Evolutionary conservation across 2,329 filamentous ascomycete species (phyloP), one percentile per base, ranked within the genome.

Genomic region (Chalara sp.): DNA sequence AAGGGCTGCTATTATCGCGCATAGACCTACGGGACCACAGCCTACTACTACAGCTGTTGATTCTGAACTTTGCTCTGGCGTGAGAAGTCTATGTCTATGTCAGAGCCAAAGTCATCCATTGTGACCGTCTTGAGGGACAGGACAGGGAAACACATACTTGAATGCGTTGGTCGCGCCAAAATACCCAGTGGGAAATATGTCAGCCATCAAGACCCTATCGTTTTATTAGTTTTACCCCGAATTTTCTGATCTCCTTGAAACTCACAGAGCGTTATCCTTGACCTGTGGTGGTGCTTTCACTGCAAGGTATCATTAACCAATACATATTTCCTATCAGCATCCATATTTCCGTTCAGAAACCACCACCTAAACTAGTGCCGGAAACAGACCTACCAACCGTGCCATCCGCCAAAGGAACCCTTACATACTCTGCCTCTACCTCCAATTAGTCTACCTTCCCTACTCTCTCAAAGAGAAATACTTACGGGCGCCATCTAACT

Each of bases 131-230:
- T 21, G 21, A 21, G 21, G 21, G 21, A 21, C 21, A 21, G 21
- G 21, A 21, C 21, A 2, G 2, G 2, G 21, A 21, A 21, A 21
- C 21, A n/a, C n/a, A n/a, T 37, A 37, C 35, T 37, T 8, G 10
- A 95, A 85, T 6, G 83, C 91, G 62, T 89, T 93, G 51, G 78
- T 76, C 5, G 87, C 87, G 6, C 88, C 90, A 60, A 91, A 95
- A 70, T 82, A 95, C 6, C 91, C 87, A 0, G 84, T 89, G 1
- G 90, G 90, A 68, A 93, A 95, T 61, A 96, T 95, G 64, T 96
- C 90, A 12, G 88, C 89, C 90, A 96, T 95, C 30, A 96, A 76
- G 6, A 95, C 82, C 46, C 95, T 75, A 35, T 82, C 82, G 56
- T 86, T 79, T 92, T 84, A 21, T 84, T 80, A 51, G 96, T 85